Base-by-base conservation (phyloP, 129 eudicot genomes). In the Tanacetum coccineum region DNA sequence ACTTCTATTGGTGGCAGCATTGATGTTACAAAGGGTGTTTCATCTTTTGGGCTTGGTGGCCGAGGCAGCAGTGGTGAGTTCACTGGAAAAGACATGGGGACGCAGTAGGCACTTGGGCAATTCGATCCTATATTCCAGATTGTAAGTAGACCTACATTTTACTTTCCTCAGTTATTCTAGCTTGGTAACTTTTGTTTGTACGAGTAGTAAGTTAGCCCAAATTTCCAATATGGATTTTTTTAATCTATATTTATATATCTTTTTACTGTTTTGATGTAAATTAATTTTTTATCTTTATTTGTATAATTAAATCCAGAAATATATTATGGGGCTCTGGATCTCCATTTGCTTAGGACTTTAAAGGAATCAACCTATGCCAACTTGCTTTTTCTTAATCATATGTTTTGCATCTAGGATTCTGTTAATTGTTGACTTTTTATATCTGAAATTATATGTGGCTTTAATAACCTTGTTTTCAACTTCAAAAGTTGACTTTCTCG, bases 1-100 rank as follows among this genome's bases (percentile, higher is more conserved):
- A 86, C 85, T 3, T 86, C 96, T 26, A 80, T 89, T 42, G 85
- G 87, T 11, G 82, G 89, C 45, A 81, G 81, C 62, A 87, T 81
- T 50, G 94, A 91, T 50, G 79, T 79, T 71, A 67, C 86, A 1
- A 62, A 82, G 4, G 79, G 89, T 20, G 79, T 86, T 42, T 73
- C 83, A 30, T 62, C 95, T 3, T 82, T 75, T 61, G 83, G 86
- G n/a, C 72, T 21, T 36, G 42, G 42, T 45, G 74, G 73, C 10
- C 49, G 74, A 3, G 62, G 75, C 9, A 58, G 75, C 50, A 68
- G 85, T 6, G 78, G 87, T 6, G 95, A 91, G 68, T 83, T 52
- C 42, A n/a, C 78, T 19, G 81, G 81, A 51, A 80, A 92, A 72
- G 96, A 85, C 70, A 55, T 83, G 60, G 80, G 83, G 49, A 78